These are phyloP conservation scores for Naumovozyma castellii DNA, from an alignment of 805 yeast genomes.

Conservation along the genomic window DNA sequence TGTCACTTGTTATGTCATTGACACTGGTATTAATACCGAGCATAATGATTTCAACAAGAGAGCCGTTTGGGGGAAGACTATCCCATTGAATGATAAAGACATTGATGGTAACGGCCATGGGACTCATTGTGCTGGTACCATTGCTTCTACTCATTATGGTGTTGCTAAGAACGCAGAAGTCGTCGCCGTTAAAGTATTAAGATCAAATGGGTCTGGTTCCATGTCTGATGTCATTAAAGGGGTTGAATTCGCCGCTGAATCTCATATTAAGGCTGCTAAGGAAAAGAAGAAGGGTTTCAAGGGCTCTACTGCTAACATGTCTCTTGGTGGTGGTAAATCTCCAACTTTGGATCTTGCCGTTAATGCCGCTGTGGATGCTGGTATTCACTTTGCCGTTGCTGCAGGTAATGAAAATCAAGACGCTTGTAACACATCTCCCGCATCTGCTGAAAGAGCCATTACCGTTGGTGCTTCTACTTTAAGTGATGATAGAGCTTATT, in stretches of 20 bases:
- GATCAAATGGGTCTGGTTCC: constrained; percentile 74
- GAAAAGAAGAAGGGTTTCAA: constrained; percentile 55
- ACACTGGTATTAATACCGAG: constrained; percentile 72
- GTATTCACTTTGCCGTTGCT: constrained; percentile 88
- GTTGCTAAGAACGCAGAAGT: constrained; percentile 72
- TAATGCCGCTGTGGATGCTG: constrained; percentile 80
- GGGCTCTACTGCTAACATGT: constrained; percentile 87
- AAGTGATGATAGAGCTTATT: constrained; percentile 84
- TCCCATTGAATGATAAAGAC: constrained; percentile 62
- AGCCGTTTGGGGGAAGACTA: constrained; percentile 78
- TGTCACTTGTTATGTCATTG: constrained; percentile 79
- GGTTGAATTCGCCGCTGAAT: constrained; percentile 72
- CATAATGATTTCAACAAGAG: constrained; percentile 78
- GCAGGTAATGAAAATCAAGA: constrained; percentile 93
- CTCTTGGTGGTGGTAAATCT: constrained; percentile 88
- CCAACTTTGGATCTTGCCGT: constrained; percentile 81
- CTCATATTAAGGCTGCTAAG: constrained; percentile 46
- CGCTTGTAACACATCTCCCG: constrained; percentile 90
- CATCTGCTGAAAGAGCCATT: constrained; percentile 72
- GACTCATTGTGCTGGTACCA: constrained; percentile 95
- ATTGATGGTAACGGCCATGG: constrained; percentile 90
- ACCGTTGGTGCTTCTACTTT: constrained; percentile 94
- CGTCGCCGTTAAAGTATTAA: constrained; percentile 77
- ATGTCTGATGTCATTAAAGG: constrained; percentile 81
- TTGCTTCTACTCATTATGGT: constrained; percentile 72